Percentiles rank a stretch among this genome's conserved stretches.
Conservation (phyloP, 1,284 basidiomycete genomes). For the Phylloporus sp. region DNA sequence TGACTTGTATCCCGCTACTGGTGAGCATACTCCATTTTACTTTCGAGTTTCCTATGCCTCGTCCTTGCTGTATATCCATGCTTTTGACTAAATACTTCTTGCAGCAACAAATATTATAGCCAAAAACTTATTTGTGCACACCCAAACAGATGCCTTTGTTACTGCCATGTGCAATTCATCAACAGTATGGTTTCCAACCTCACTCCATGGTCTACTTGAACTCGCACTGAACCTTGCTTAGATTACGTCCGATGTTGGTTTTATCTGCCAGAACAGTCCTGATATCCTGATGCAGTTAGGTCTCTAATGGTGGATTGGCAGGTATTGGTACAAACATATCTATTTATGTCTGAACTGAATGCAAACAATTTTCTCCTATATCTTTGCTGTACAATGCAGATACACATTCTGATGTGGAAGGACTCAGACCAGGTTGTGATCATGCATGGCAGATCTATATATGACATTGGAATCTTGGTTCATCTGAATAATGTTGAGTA, state of each 20-base stretch:
- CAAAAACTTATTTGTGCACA: constrained; percentile 42
- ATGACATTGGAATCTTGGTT: too few species aligned
- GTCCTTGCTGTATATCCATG: background rate
- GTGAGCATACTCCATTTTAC: background rate
- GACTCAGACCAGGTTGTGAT: too few species aligned
- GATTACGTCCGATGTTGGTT: constrained; percentile 35
- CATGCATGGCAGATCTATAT: too few species aligned
- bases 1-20: background rate
- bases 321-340: too few species aligned
- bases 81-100: background rate
- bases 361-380: constrained; percentile 34
- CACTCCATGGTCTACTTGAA: background rate
- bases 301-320: too few species aligned
- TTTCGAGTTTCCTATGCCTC: background rate
- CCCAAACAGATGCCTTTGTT: constrained; percentile 47
- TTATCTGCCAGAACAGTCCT: too few species aligned
- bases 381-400: constrained; percentile 18
- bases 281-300: too few species aligned
- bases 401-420: too few species aligned
- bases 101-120: constrained; percentile 51
- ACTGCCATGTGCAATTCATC: constrained; percentile 59
- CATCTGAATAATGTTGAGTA: too few species aligned
- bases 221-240: constrained; percentile 18
- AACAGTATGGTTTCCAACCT: constrained; percentile 41
- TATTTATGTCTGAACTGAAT: constrained; percentile 23